These are phyloP conservation scores for Penicillium tannophilum DNA, from an alignment of 495 filamentous ascomycete species.

Conservation along the genomic window DNA sequence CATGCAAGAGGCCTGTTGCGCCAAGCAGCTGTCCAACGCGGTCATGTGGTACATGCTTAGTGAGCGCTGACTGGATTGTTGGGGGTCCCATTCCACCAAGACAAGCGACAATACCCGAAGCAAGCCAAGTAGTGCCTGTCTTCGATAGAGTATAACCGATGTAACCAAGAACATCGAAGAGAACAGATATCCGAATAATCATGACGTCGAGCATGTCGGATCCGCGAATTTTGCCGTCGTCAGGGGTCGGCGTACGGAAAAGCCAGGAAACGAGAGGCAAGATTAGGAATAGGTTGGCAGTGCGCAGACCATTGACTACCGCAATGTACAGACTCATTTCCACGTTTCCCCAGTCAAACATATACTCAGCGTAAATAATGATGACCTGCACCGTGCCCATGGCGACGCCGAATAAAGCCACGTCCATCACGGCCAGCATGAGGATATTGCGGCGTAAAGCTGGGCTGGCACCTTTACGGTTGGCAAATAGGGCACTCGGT, in stretches of 20 bases:
- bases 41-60: conserved; percentile 86
- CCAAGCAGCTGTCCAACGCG: conserved; percentile 83
- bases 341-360: conserved; percentile 79
- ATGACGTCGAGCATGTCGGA: conserved; percentile 75
- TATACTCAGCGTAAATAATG: conserved; percentile 74
- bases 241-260: conserved; percentile 55
- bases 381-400: conserved; percentile 79
- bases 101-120: conserved; percentile 69
- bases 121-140: conserved; percentile 56
- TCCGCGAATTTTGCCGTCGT: conserved; percentile 60
- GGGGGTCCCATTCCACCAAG: conserved; percentile 84
- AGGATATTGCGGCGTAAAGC: conserved; percentile 76
- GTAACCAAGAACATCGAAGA: conserved; percentile 78
- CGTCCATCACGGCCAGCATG: conserved; percentile 77
- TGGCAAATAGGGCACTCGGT: conserved; percentile 59
- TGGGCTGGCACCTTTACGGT: conserved; percentile 59
- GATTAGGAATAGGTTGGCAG: conserved; percentile 70
- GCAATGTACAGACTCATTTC: conserved; percentile 79
- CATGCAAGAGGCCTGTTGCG: conserved; percentile 83
- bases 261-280: conserved; percentile 72
- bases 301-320: conserved; percentile 71
- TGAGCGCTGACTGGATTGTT: conserved; percentile 77
- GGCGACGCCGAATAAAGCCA: conserved; percentile 73
- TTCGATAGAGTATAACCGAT: conserved; percentile 68
- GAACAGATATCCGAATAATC: conserved; percentile 72